A percentile compares a stretch with the other conserved stretches of the same genome.
Conservation (phyloP, 2,329 filamentous ascomycete species). For the Ophiostoma ulmi region DNA sequence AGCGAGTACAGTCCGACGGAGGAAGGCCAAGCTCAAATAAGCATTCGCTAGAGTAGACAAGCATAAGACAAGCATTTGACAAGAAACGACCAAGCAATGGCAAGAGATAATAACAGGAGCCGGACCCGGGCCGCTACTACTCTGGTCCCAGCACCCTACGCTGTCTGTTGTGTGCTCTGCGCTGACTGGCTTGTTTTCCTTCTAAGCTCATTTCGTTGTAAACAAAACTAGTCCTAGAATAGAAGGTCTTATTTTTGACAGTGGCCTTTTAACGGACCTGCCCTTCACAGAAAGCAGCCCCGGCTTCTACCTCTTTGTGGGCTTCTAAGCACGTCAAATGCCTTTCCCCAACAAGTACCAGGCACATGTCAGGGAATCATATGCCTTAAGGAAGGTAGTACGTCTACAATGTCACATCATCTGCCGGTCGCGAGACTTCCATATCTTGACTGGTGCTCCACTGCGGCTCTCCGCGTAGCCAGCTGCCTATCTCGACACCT, state of each 20-base stretch:
- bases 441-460: neutral
- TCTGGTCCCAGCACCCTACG: neutral
- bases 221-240: neutral
- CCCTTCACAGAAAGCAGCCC: neutral
- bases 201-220: neutral
- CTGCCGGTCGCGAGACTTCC: neutral
- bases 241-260: slow-evolving; percentile 1
- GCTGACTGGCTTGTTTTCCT: neutral
- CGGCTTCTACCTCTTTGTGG: neutral
- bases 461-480: neutral
- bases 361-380: neutral
- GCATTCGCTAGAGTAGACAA: neutral
- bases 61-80: slow-evolving; percentile 10
- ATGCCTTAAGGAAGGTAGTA: neutral
- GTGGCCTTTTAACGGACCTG: neutral
- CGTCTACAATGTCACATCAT: neutral
- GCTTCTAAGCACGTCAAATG: neutral
- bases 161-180: neutral
- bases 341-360: neutral
- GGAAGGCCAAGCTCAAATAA: neutral
- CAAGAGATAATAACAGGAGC: neutral
- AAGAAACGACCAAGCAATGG: neutral
- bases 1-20: neutral
- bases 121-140: slow-evolving; percentile 1
- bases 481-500: slow-evolving; percentile 10